Percentiles rank a stretch among this genome's conserved stretches.
phyloP scores from a whole-genome alignment of 208 protist species.

The Crithidia fasciculata region DNA sequence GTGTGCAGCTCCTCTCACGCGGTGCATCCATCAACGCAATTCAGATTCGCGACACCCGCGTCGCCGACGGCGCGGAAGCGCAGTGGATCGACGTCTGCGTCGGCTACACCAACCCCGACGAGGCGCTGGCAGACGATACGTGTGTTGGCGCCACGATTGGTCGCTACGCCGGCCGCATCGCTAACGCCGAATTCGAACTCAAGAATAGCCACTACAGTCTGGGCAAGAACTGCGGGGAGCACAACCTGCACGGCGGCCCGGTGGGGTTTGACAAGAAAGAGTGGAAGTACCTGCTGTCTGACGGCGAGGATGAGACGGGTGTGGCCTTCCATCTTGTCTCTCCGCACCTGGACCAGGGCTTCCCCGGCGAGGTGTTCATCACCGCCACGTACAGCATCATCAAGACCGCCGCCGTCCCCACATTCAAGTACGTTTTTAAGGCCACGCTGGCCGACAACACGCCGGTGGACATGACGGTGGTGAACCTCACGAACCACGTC shows the following conservation, averaged over 20 bases:
- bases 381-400: constrained; percentile 78
- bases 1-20: constrained; percentile 67
- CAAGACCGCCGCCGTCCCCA: constrained; percentile 32
- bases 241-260: constrained; percentile 82
- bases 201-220: constrained; percentile 58
- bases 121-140: constrained; percentile 28
- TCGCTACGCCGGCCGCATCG: constrained; percentile 77
- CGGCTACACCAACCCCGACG: constrained; percentile 48
- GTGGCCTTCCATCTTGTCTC: constrained; percentile 76
- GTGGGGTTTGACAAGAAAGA: constrained; percentile 58
- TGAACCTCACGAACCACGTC: constrained; percentile 78
- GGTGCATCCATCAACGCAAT: constrained; percentile 75
- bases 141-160: constrained; percentile 44
- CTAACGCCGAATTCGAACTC: constrained; percentile 54
- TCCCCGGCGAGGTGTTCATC: constrained; percentile 75
- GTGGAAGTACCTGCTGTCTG: constrained; percentile 79
- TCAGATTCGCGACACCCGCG: constrained; percentile 52
- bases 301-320: constrained; percentile 71
- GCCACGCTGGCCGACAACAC: constrained; percentile 61
- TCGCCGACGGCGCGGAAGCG: constrained; percentile 15
- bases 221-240: constrained; percentile 55
- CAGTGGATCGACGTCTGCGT: constrained; percentile 66
- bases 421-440: constrained; percentile 60
- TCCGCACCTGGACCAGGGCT: constrained; percentile 81
- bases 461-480: constrained; percentile 66